phyloP scores from a whole-genome alignment of 129 eudicot genomes.

The Ambrosia artemisiifolia region DNA sequence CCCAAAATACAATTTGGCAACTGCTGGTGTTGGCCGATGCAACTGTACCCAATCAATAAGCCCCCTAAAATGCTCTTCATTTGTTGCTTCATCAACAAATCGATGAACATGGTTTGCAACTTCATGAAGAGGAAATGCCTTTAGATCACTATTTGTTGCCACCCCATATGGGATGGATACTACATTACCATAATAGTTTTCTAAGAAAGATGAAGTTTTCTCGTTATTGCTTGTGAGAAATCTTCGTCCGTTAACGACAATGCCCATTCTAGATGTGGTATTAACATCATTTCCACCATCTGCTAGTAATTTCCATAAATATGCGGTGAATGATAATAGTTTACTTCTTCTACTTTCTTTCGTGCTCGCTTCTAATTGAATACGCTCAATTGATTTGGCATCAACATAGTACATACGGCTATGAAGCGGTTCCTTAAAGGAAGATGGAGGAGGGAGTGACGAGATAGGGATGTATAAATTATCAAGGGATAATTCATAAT shows the following conservation, averaged over 20 bases:
- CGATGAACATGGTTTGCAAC: constrained; percentile 33
- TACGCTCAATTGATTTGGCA: constrained; percentile 23
- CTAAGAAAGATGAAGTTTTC: neutral
- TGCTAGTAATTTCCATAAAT: constrained; percentile 44
- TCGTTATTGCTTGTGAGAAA: constrained; percentile 11
- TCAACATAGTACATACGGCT: constrained; percentile 37
- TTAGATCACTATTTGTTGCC: constrained; percentile 19
- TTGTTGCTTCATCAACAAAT: constrained; percentile 27
- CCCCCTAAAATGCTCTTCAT: constrained; percentile 42
- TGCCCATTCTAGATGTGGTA: constrained; percentile 37
- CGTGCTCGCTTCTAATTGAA: constrained; percentile 37
- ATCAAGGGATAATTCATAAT: constrained; percentile 28
- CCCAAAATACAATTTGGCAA: constrained; percentile 38
- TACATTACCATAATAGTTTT: constrained; percentile 54
- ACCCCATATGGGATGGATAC: constrained; percentile 47
- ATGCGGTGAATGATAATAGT: constrained; percentile 43
- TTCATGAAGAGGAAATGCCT: constrained; percentile 24
- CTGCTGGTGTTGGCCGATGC: constrained; percentile 41
- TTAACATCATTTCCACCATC: neutral
- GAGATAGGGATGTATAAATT: constrained; percentile 35
- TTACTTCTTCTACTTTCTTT: constrained; percentile 32
- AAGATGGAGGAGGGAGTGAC: constrained; percentile 29
- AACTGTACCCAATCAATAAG: constrained; percentile 52
- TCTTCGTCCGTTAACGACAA: constrained; percentile 48
- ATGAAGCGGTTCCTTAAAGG: constrained; percentile 25